Conservation (phyloP, 495 filamentous ascomycete genomes). For the Xylaria flabelliformis region DNA sequence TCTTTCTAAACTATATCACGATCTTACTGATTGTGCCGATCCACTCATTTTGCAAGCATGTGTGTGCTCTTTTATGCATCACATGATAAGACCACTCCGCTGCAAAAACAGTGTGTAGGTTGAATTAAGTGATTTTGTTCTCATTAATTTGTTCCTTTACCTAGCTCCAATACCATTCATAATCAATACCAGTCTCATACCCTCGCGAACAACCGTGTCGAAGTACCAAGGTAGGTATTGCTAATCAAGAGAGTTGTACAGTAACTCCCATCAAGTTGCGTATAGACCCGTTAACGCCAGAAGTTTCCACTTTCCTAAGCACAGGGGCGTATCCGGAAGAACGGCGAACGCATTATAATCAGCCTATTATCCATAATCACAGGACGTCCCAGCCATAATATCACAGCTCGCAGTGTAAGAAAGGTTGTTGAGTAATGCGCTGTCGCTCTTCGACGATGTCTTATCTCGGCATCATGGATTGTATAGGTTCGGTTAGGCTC, state of each 20-base stretch:
- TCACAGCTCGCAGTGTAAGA: not conserved
- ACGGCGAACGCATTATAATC: not conserved
- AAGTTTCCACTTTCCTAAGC: not conserved
- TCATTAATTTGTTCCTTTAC: no score
- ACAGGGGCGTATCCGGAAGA: not conserved
- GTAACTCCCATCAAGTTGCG: not conserved
- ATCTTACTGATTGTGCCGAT: no score
- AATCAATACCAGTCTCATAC: not conserved
- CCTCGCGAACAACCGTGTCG: not conserved
- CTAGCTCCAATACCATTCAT: not conserved
- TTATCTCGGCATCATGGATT: not conserved
- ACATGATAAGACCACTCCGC: not conserved
- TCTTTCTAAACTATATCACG: not conserved
- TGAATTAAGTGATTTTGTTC: not conserved
- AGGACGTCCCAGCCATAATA: not conserved
- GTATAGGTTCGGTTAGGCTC: constrained; percentile 16
- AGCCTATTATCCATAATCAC: no score
- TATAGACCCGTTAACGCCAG: not conserved
- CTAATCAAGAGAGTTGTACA: not conserved
- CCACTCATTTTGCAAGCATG: no score
- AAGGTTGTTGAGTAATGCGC: not conserved
- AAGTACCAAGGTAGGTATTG: not conserved
- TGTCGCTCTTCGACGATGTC: not conserved
- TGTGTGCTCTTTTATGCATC: not conserved
- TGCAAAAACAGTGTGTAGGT: not conserved